phyloP scores from a whole-genome alignment of 2,329 filamentous ascomycete species.

The Pseudogymnoascus sp. region DNA sequence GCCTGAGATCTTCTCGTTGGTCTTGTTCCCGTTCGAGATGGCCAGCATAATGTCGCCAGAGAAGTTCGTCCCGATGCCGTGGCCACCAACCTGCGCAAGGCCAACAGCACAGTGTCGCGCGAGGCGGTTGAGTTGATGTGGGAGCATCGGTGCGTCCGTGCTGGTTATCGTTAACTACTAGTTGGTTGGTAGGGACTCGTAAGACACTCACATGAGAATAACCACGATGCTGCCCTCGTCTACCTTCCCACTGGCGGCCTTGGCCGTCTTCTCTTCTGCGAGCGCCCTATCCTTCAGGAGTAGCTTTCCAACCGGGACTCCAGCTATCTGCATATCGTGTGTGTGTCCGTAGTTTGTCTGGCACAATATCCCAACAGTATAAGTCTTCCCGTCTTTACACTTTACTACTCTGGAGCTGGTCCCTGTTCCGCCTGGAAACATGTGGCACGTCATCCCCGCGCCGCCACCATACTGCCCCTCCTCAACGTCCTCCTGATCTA shows the following conservation, averaged over 20 bases:
- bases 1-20: constrained; percentile 19
- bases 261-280: constrained; percentile 25
- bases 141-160: constrained; percentile 52
- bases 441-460: constrained; percentile 59
- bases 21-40: constrained; percentile 49
- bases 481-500: constrained; percentile 38
- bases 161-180: constrained; percentile 11
- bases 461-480: constrained; percentile 59
- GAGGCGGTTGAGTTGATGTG: constrained; percentile 46
- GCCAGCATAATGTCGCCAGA: constrained; percentile 61
- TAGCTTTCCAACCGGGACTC: constrained; percentile 52
- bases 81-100: constrained; percentile 50
- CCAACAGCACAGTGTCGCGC: constrained; percentile 55
- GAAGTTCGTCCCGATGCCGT: constrained; percentile 43
- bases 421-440: constrained; percentile 59
- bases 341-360: constrained; percentile 57
- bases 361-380: constrained; percentile 52
- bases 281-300: constrained; percentile 39
- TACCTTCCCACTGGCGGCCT: constrained; percentile 35
- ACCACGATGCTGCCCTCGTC: constrained; percentile 56
- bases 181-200: neutral
- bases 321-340: constrained; percentile 47
- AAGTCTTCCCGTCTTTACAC: constrained; percentile 36
- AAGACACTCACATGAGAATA: constrained; percentile 36
- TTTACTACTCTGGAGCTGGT: constrained; percentile 49